Base-by-base conservation (phyloP, 2,329 filamentous ascomycete genomes). In the Botrytis fabae region DNA sequence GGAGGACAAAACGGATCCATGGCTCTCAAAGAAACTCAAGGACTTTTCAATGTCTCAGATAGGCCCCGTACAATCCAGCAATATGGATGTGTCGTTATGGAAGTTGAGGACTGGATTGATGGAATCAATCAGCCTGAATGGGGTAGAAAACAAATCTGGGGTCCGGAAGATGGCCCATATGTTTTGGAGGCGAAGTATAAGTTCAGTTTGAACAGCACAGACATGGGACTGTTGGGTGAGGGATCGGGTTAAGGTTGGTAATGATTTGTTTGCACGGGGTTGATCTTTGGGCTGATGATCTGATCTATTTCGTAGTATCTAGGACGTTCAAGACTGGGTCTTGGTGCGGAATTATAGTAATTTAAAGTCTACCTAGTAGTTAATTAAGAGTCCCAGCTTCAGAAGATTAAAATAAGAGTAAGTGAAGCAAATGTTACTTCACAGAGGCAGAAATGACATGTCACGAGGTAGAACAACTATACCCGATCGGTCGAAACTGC, bases 91-190 rank as follows among this genome's bases (percentile, higher is more conserved):
- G 80, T 97, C 40, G 95, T 97, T 66, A 88, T 98, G 82, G 95
- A 98, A 84, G 93, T 96, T 20, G 89, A 98, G 85, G 94, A 96
- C 81, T 98, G 90, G 89, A 97, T 98, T 80, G 95, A 97, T 81
- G 94, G 87, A 40, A 96, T 98, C 83, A 98, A 97, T 83, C 89
- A 97, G 78, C 95, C 95, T 0, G 89, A 94, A 82, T 98, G 95
- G 95, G 90, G 90, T 74, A 88, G 95, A 72, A 90, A 86, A 83
- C 89, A 91, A 79, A 83, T 92, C 74, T 91, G 83, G 78, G 85
- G 82, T 44, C 90, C 90, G 0, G 88, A 86, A 14, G 88, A 84
- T 71, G 86, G 86, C 75, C 87, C 88, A 4, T 91, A 89, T 79
- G 85, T 89, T n/a, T 82, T 91, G 75, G 85, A 89, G 82, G 89